Percentiles rank a stretch among this genome's conserved stretches.
These are phyloP conservation scores for Wickerhamiella kurtzmanii DNA, from an alignment of 805 yeast genomes.

Conservation along the genomic window DNA sequence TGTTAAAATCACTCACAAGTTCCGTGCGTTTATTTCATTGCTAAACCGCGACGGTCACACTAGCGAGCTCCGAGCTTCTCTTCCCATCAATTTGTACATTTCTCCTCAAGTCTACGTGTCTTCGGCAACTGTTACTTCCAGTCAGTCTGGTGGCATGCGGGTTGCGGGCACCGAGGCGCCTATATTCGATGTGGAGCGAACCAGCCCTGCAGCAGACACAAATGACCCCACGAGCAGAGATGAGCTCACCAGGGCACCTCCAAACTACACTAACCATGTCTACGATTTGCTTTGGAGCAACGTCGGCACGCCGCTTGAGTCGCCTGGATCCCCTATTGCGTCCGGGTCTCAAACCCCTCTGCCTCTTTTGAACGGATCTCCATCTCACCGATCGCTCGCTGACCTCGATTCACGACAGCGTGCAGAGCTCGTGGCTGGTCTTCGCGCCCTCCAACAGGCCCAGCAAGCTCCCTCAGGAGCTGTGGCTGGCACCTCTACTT, in stretches of 20 bases:
- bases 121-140: constrained; percentile 25
- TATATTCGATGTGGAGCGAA: constrained; percentile 11
- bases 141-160: neutral
- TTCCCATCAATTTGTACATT: constrained; percentile 66
- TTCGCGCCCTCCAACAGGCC: constrained; percentile 27
- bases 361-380: constrained; percentile 6
- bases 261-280: constrained; percentile 67
- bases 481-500: constrained; percentile 6
- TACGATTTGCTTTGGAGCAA: constrained; percentile 72
- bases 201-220: constrained; percentile 5
- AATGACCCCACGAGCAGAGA: constrained; percentile 1
- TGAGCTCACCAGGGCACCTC: constrained; percentile 49
- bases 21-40: constrained; percentile 67
- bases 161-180: constrained; percentile 9
- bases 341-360: constrained; percentile 29
- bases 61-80: constrained; percentile 79
- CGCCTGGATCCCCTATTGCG: constrained; percentile 20
- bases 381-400: constrained; percentile 17
- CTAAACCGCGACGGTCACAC: constrained; percentile 84
- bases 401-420: constrained; percentile 24
- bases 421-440: constrained; percentile 29
- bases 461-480: constrained; percentile 12
- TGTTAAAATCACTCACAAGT: constrained; percentile 76
- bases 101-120: constrained; percentile 70
- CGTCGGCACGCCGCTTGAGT: constrained; percentile 30